phyloP scores from a whole-genome alignment of 2,329 filamentous ascomycete genomes.

The Penicillium digitatum region DNA sequence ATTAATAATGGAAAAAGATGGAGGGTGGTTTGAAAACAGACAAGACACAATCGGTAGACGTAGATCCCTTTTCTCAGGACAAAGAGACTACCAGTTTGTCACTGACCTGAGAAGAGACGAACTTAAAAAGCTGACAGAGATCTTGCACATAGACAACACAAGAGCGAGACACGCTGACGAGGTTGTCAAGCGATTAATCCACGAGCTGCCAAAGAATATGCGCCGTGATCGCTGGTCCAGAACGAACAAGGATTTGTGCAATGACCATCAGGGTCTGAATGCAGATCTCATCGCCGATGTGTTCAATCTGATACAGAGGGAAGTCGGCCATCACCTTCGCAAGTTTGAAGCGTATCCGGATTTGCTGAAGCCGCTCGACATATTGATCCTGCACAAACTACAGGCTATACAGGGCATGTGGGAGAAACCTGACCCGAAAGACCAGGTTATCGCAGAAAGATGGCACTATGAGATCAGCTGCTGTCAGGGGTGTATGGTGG shows the following conservation, averaged over 20 bases:
- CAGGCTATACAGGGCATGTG: slow-evolving; percentile 33
- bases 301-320: slow-evolving; percentile 19
- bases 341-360: slow-evolving; percentile 20
- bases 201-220: slow-evolving; percentile 17
- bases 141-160: slow-evolving; percentile 23
- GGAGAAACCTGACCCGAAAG: slow-evolving; percentile 16
- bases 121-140: slow-evolving; percentile 21
- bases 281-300: slow-evolving; percentile 20
- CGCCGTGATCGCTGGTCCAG: slow-evolving; percentile 2
- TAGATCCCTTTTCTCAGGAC: background rate
- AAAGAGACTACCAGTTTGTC: slow-evolving; percentile 17
- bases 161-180: slow-evolving; percentile 4
- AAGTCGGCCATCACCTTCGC: slow-evolving; percentile 25
- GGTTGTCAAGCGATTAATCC: slow-evolving; percentile 11
- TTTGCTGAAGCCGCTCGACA: slow-evolving; percentile 9
- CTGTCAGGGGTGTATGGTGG: slow-evolving; percentile 40
- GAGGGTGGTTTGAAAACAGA: background rate
- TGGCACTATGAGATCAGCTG: slow-evolving; percentile 30
- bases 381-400: slow-evolving; percentile 19
- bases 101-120: slow-evolving; percentile 20
- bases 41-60: background rate
- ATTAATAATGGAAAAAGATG: background rate
- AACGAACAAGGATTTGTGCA: slow-evolving; percentile 14
- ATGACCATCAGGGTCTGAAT: slow-evolving; percentile 24
- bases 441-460: background rate